Evolutionary conservation across 2,329 filamentous ascomycete species (phyloP).

Genomic region (Botrytis byssoidea): DNA sequence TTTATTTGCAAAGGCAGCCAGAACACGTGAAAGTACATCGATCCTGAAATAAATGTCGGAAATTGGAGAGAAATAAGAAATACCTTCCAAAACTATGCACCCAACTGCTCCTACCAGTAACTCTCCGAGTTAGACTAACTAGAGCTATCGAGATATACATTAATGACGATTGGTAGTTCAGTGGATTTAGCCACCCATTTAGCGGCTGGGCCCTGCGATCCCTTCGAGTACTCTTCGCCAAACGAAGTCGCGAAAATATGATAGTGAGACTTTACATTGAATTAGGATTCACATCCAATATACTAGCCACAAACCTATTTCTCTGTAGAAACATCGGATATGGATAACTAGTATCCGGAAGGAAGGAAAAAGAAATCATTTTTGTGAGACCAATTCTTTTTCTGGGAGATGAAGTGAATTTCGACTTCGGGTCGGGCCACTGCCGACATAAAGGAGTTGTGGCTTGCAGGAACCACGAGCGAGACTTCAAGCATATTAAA

Average conservation of each 20-base stretch:
- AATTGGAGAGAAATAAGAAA: not conserved
- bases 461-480: slow-evolving; percentile 8
- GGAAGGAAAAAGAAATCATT: not conserved
- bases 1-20: not conserved
- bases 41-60: not conserved
- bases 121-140: not conserved
- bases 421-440: not conserved
- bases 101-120: not conserved
- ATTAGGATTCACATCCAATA: not conserved
- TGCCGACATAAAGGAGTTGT: not conserved
- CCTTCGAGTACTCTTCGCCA: not conserved
- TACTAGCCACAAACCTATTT: not conserved
- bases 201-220: not conserved
- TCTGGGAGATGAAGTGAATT: not conserved
- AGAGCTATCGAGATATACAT: not conserved
- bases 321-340: not conserved
- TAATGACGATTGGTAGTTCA: not conserved
- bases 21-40: not conserved
- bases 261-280: not conserved
- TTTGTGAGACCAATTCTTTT: not conserved
- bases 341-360: not conserved
- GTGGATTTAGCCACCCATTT: not conserved
- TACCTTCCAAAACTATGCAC: not conserved
- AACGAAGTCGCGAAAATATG: not conserved
- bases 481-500: not conserved